Conservation (phyloP, 1,284 basidiomycete species). For the Ustilago nuda region DNA sequence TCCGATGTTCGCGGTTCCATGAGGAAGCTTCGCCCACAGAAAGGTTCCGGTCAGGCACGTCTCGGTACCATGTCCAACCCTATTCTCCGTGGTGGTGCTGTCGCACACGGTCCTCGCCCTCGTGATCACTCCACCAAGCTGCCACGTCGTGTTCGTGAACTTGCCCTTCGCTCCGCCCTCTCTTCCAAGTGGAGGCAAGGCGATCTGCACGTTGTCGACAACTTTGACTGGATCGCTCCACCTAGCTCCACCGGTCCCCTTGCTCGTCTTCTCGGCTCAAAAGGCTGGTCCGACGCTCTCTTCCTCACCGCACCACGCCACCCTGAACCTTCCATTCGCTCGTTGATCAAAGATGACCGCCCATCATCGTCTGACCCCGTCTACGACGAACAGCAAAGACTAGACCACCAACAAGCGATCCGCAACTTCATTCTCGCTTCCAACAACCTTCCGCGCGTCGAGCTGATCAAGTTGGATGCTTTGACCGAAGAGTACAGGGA, state of each 20-base stretch:
- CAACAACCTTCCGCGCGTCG: constrained; percentile 59
- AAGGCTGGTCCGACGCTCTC: constrained; percentile 62
- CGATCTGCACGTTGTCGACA: constrained; percentile 78
- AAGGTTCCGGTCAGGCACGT: constrained; percentile 89
- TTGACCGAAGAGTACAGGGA: constrained; percentile 54
- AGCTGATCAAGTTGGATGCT: constrained; percentile 62
- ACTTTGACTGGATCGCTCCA: constrained; percentile 70
- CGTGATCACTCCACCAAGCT: constrained; percentile 90
- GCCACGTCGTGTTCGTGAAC: constrained; percentile 86
- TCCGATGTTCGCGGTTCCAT: constrained; percentile 89
- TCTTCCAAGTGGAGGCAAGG: constrained; percentile 83
- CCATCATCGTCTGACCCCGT: constrained; percentile 60
- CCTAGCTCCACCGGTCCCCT: constrained; percentile 60
- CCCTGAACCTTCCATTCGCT: constrained; percentile 42
- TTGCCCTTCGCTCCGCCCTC: constrained; percentile 91
- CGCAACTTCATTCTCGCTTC: constrained; percentile 60
- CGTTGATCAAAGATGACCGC: constrained; percentile 37
- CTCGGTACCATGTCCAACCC: constrained; percentile 89
- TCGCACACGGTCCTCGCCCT: constrained; percentile 88
- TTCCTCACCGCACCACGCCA: constrained; percentile 66
- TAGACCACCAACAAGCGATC: constrained; percentile 50
- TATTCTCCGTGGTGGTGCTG: constrained; percentile 90
- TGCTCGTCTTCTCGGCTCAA: constrained; percentile 53
- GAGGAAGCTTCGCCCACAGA: constrained; percentile 88
- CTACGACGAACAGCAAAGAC: constrained; percentile 57